Evolutionary conservation across 1,284 basidiomycete genomes (phyloP).

Genomic region (Ceratobasidium sp.): DNA sequence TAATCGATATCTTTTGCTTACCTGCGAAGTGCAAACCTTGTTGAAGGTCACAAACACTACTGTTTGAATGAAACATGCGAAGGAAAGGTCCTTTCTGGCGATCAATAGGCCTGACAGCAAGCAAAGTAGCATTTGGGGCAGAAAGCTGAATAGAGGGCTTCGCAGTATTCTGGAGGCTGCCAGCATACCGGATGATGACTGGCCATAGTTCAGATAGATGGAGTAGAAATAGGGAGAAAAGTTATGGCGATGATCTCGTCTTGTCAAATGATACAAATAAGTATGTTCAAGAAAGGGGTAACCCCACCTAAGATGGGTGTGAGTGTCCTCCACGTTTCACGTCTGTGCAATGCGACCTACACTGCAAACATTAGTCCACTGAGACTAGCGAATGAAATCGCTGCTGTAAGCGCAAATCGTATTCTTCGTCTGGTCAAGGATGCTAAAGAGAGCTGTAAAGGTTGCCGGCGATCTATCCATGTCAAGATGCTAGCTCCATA

Average conservation of each 20-base stretch:
- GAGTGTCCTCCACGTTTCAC: not conserved
- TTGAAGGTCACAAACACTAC: constrained; percentile 92
- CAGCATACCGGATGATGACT: constrained; percentile 16
- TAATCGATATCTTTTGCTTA: constrained; percentile 50
- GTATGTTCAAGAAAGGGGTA: constrained; percentile 90
- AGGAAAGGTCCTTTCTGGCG: constrained; percentile 61
- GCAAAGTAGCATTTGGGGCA: constrained; percentile 54
- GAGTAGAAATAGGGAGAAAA: constrained; percentile 98
- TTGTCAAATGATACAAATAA: constrained; percentile 89
- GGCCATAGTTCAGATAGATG: constrained; percentile 71
- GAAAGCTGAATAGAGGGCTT: constrained; percentile 49
- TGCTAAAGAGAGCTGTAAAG: constrained; percentile 41
- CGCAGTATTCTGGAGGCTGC: constrained; percentile 46
- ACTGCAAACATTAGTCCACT: constrained; percentile 74
- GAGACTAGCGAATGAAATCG: constrained; percentile 70
- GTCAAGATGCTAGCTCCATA: constrained; percentile 82
- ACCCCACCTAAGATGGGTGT: constrained; percentile 76
- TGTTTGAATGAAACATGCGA: constrained; percentile 93
- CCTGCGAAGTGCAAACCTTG: constrained; percentile 98
- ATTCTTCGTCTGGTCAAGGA: constrained; percentile 65
- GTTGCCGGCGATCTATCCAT: constrained; percentile 56
- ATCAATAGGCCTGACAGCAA: constrained; percentile 47
- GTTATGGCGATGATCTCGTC: constrained; percentile 96
- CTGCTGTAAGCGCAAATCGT: constrained; percentile 72
- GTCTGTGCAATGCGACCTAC: constrained; percentile 66